Evolutionary conservation across 208 protist genomes (phyloP).

Genomic region (Acanthamoeba healyi): DNA sequence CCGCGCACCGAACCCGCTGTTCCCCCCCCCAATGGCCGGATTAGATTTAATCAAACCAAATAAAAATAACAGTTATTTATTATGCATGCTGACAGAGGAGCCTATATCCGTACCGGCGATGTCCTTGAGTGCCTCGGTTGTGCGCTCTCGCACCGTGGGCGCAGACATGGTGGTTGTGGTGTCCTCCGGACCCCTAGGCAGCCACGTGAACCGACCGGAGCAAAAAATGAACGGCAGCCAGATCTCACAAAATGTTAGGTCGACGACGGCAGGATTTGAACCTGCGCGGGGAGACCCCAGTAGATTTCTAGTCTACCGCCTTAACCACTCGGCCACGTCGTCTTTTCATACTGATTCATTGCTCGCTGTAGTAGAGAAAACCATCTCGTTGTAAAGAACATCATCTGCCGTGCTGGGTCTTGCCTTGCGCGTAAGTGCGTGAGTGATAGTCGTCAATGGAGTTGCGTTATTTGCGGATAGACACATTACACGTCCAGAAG

Average conservation of each 20-base stretch:
- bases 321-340: constrained; percentile 8
- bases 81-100: no score
- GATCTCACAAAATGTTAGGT: not conserved
- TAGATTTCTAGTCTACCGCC: constrained; percentile 12
- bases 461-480: no score
- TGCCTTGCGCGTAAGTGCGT: no score
- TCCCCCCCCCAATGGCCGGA: no score
- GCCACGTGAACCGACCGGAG: not conserved
- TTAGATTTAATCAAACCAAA: not conserved
- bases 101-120: constrained; percentile 47
- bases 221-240: not conserved
- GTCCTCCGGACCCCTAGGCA: no score
- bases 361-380: not conserved
- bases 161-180: not conserved
- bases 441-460: no score
- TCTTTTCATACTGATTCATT: not conserved
- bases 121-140: constrained; percentile 13
- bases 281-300: constrained; percentile 8
- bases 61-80: no score
- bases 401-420: no score
- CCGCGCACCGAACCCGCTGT: constrained; percentile 62
- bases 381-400: no score
- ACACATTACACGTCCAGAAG: constrained; percentile 55
- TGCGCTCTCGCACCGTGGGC: not conserved
- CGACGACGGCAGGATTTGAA: constrained; percentile 10